These are phyloP conservation scores for Hygrophorus pudorinus DNA, from an alignment of 768 basidiomycete genomes.

Conservation along the genomic window DNA sequence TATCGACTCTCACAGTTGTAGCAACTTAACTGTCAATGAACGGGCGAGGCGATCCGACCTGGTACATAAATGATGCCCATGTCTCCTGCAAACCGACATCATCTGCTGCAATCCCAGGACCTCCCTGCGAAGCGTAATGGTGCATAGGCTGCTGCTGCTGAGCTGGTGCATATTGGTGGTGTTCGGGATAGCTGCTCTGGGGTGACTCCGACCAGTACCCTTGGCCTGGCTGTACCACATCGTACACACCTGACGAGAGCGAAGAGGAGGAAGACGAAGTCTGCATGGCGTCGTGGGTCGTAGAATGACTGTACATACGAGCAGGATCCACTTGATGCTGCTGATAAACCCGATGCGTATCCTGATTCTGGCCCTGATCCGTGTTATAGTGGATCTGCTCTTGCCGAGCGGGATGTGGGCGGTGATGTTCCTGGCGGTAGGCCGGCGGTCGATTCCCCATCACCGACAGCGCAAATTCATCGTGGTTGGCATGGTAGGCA, in stretches of 20 bases:
- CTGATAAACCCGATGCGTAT: conserved; percentile 6
- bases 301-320: background rate
- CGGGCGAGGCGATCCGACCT: conserved; percentile 35
- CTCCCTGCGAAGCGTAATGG: conserved; percentile 38
- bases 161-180: conserved; percentile 10
- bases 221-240: conserved; percentile 11
- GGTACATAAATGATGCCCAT: conserved; percentile 57
- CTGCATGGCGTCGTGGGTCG: too few species aligned
- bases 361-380: conserved; percentile 10
- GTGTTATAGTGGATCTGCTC: conserved; percentile 2
- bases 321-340: background rate
- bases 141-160: conserved; percentile 17
- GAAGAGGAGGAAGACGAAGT: conserved; percentile 10
- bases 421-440: conserved; percentile 14
- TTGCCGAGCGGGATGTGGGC: conserved; percentile 12
- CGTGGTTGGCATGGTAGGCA: conserved; percentile 29
- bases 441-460: conserved; percentile 13
- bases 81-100: conserved; percentile 55
- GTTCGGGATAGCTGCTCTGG: too few species aligned
- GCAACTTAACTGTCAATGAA: conserved; percentile 26
- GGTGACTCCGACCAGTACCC: background rate
- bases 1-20: background rate
- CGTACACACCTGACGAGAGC: conserved; percentile 9
- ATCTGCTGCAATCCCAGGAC: conserved; percentile 40
- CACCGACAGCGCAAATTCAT: conserved; percentile 24